A percentile compares a stretch with the other conserved stretches of the same genome.
These are phyloP conservation scores for Porcisia deanei DNA, from an alignment of 208 protist species.

Conservation along the genomic window DNA sequence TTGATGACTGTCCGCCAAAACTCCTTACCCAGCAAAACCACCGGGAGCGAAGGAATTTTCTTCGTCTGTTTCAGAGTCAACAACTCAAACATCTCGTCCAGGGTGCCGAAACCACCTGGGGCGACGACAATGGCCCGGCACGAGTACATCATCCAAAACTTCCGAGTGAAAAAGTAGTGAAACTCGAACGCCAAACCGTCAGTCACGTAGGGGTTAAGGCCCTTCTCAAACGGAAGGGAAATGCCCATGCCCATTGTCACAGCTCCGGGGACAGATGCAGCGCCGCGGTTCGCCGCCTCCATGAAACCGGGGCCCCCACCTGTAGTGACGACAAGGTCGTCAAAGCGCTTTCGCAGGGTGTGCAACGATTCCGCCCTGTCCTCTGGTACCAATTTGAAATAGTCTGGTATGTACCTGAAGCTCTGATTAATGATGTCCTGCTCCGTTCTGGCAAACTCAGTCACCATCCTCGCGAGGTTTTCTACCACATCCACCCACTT, in stretches of 20 bases:
- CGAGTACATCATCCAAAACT: constrained; percentile 96
- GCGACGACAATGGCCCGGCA: constrained; percentile 88
- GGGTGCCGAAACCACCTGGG: constrained; percentile 91
- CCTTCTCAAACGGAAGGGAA: constrained; percentile 93
- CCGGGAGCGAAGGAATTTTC: constrained; percentile 87
- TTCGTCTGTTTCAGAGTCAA: constrained; percentile 90
- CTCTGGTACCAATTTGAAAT: constrained; percentile 61
- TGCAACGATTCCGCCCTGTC: constrained; percentile 26
- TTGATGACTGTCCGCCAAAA: constrained; percentile 91
- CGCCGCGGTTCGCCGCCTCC: constrained; percentile 93
- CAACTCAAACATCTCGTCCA: constrained; percentile 93
- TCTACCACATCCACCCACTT: constrained; percentile 83
- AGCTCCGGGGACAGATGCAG: constrained; percentile 57
- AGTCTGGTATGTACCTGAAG: constrained; percentile 74
- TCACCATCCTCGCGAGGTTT: constrained; percentile 62
- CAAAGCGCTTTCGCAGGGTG: constrained; percentile 27
- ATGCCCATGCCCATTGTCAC: constrained; percentile 94
- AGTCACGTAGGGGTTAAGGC: constrained; percentile 88
- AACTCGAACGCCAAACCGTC: constrained; percentile 92
- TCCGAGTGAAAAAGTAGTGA: constrained; percentile 96
- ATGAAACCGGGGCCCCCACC: constrained; percentile 94
- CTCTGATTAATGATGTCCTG: constrained; percentile 50
- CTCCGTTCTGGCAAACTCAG: constrained; percentile 56
- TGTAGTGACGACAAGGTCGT: constrained; percentile 87
- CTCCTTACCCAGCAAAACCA: constrained; percentile 82